Conservation (phyloP, 495 filamentous ascomycete genomes). For the Penicillium mononematosum region DNA sequence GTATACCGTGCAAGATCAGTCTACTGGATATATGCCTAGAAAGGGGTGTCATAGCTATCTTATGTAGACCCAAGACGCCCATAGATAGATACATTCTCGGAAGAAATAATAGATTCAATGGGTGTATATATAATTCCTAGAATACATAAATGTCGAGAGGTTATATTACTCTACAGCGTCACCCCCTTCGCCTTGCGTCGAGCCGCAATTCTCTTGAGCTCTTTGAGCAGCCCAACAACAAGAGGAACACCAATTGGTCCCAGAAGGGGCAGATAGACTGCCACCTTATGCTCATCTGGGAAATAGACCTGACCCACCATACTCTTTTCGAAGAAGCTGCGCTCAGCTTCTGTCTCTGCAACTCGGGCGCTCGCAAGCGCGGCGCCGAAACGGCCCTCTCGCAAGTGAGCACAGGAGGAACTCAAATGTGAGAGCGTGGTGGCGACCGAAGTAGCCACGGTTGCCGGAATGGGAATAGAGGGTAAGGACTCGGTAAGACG, state of each 20-base stretch:
- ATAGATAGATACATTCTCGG: background rate
- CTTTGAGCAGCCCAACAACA: conserved; percentile 77
- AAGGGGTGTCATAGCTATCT: background rate
- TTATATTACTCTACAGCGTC: conserved; percentile 1
- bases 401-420: conserved; percentile 71
- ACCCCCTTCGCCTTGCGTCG: conserved; percentile 35
- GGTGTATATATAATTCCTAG: conserved; percentile 11
- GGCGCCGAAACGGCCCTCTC: conserved; percentile 60
- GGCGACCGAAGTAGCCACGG: conserved; percentile 80
- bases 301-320: conserved; percentile 99
- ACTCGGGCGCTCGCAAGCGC: conserved; percentile 76
- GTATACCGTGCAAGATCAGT: background rate
- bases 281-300: conserved; percentile 98
- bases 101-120: background rate
- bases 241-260: conserved; percentile 92
- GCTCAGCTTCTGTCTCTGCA: conserved; percentile 86
- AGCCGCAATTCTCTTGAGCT: conserved; percentile 58
- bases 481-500: conserved; percentile 80
- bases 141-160: conserved; percentile 3
- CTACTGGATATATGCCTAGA: background rate
- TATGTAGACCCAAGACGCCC: background rate
- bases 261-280: conserved; percentile 87
- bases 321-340: conserved; percentile 96
- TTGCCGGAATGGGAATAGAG: conserved; percentile 84
- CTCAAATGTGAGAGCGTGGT: conserved; percentile 75